phyloP scores from a whole-genome alignment of 257 asterid species.

The Avicennia marina region DNA sequence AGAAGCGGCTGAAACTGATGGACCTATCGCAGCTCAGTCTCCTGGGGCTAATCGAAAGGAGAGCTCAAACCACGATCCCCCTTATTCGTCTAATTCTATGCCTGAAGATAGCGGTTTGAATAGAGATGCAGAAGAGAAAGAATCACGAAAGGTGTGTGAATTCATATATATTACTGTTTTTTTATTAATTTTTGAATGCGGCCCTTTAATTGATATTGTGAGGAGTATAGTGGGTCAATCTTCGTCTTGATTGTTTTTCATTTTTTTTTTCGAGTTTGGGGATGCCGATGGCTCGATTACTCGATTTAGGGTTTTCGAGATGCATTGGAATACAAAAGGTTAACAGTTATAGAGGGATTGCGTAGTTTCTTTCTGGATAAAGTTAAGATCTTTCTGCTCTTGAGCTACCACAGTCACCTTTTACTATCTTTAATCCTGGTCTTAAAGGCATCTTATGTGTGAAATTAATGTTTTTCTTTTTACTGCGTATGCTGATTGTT shows the following conservation, averaged over 20 bases:
- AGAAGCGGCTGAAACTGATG: conserved; percentile 23
- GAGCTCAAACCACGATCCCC: conserved; percentile 31
- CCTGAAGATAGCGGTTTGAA: conserved; percentile 34
- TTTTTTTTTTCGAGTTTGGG: conserved; percentile 6
- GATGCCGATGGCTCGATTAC: conserved; percentile 5
- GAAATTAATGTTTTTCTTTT: too few relatives aligned
- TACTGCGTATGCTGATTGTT: too few relatives aligned
- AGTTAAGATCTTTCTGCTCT: too few relatives aligned
- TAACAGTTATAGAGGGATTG: too few relatives aligned
- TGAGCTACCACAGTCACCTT: too few relatives aligned
- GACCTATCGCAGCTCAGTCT: conserved; percentile 20
- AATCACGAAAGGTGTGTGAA: conserved; percentile 43
- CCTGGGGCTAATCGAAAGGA: conserved; percentile 30
- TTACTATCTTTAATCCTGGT: too few relatives aligned
- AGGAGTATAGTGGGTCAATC: conserved; percentile 26
- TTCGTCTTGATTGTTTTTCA: conserved; percentile 26
- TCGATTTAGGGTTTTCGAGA: conserved; percentile 15
- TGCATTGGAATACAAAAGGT: not conserved
- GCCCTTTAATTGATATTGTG: conserved; percentile 15
- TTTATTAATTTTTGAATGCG: conserved; percentile 7
- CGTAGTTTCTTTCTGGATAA: too few relatives aligned
- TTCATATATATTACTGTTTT: too few relatives aligned
- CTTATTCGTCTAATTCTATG: conserved; percentile 39
- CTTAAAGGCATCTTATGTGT: too few relatives aligned
- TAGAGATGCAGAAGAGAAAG: conserved; percentile 38